Conservation (phyloP, 108 stramenopile genomes). For the Nitzschia sp. region DNA sequence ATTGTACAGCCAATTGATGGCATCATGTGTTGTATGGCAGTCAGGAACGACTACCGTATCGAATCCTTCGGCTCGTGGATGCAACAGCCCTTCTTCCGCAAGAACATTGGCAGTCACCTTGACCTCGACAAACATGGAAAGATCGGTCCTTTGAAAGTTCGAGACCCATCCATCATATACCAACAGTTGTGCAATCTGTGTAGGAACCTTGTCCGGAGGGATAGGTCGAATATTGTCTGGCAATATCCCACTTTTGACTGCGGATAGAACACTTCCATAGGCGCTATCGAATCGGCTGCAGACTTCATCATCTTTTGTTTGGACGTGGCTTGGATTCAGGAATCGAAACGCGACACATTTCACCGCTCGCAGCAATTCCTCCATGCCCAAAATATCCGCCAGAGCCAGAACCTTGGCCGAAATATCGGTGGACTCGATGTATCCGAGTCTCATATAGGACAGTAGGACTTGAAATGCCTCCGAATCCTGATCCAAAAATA, state of each 20-base stretch:
- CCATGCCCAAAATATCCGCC: slow-evolving; percentile 10
- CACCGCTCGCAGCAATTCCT: background rate
- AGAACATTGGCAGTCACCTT: slow-evolving; percentile 1
- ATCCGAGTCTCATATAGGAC: slow-evolving; percentile 15
- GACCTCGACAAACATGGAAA: slow-evolving; percentile 2
- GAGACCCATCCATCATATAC: slow-evolving; percentile 5
- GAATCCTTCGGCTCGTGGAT: slow-evolving; percentile 1
- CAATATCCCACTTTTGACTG: background rate
- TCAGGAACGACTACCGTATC: slow-evolving; percentile 3
- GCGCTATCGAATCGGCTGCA: background rate
- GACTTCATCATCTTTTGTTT: background rate
- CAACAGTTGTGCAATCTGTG: background rate
- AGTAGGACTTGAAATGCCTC: slow-evolving; percentile 10
- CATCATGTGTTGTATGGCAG: background rate
- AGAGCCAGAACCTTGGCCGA: background rate
- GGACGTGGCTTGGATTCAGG: background rate
- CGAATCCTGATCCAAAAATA: slow-evolving; percentile 16
- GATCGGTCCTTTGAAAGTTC: slow-evolving; percentile 1
- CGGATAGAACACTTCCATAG: slow-evolving; percentile 3
- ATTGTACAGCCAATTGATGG: slow-evolving; percentile 1
- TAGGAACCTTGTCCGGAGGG: background rate
- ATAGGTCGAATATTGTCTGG: slow-evolving; percentile 9
- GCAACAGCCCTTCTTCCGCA: background rate
- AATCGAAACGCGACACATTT: background rate
- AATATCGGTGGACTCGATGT: background rate